Base-by-base conservation (phyloP, 148 eudicot species). In the Limonium bicolor region DNA sequence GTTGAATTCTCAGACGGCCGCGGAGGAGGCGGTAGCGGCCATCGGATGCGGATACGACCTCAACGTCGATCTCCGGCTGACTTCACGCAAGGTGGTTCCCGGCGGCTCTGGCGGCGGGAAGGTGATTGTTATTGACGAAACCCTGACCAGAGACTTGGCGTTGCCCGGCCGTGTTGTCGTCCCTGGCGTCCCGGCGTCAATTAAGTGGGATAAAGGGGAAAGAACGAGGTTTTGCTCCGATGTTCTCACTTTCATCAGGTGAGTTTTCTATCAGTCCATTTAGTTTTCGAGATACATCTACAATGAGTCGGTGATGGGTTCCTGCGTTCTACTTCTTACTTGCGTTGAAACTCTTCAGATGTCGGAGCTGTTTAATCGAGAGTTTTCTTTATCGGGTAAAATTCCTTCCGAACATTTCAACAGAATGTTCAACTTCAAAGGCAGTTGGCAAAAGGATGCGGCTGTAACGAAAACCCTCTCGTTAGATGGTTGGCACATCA, bases 181-280 rank as follows among this genome's bases (percentile, higher is more conserved):
- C 10, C 28, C 64, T 0, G 9, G 49, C 31, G 92, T 73, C 0
- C 68, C 87, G 20, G 29, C 59, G 26, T 52, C 71, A 44, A 84
- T 90, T 34, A 80, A 80, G 74, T 80, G 84, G 48, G 97, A 80
- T 66, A 90, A 84, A 60, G 97, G 97, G 35, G 97, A 90, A 53
- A 78, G 92, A 23, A 90, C 79, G 5, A 70, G 97, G 53, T 84
- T 90, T 45, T 68, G 78, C 36, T 90, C 97, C 26, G 97, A 90
- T 46, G 71, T 77, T 16, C 76, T 90, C 11, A 58, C 79, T 36
- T 90, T 90, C 53, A 59, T 30, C 92, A 77, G 78, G 97, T 88
- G n/a, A n/a, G n/a, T n/a, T n/a, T n/a, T n/a, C n/a, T n/a, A n/a
- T n/a, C n/a, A n/a, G n/a, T n/a, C n/a, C n/a, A n/a, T n/a, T n/a